Conservation (phyloP, 192 early-diverging fungal species). For the Linnemannia schmuckeri region DNA sequence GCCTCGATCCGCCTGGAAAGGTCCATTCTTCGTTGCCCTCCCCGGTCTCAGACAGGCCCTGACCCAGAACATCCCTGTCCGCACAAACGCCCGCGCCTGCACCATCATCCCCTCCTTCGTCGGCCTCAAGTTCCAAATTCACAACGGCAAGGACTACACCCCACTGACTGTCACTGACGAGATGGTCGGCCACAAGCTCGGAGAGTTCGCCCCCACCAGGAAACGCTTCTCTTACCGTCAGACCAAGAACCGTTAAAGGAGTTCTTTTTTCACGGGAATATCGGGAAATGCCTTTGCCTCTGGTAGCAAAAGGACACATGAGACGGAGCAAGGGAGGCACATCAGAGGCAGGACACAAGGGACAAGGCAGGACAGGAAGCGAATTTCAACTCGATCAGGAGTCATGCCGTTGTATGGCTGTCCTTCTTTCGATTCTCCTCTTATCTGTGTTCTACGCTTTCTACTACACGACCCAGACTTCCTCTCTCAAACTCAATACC, state of each 20-base stretch:
- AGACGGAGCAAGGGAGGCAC: background rate
- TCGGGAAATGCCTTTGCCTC: background rate
- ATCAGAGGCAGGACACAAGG: background rate
- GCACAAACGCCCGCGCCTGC: constrained; percentile 82
- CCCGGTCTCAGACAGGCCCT: constrained; percentile 74
- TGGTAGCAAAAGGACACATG: background rate
- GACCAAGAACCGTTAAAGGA: constrained; percentile 78
- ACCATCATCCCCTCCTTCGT: constrained; percentile 94
- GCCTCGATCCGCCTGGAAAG: constrained; percentile 82
- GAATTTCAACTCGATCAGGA: too few species aligned
- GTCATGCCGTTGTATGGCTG: background rate
- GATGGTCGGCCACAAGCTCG: constrained; percentile 95
- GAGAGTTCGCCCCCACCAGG: constrained; percentile 93
- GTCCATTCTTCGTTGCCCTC: constrained; percentile 66
- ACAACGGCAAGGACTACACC: constrained; percentile 93
- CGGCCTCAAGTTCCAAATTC: constrained; percentile 89
- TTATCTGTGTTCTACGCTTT: background rate
- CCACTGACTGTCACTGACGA: constrained; percentile 89
- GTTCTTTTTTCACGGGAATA: background rate
- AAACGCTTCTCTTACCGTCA: constrained; percentile 86
- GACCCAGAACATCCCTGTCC: constrained; percentile 71
- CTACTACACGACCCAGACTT: background rate
- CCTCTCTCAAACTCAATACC: background rate
- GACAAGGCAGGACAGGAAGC: background rate
- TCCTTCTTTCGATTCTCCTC: background rate